Conservation (phyloP, 345 rosid species). For the Microcos paniculata region DNA sequence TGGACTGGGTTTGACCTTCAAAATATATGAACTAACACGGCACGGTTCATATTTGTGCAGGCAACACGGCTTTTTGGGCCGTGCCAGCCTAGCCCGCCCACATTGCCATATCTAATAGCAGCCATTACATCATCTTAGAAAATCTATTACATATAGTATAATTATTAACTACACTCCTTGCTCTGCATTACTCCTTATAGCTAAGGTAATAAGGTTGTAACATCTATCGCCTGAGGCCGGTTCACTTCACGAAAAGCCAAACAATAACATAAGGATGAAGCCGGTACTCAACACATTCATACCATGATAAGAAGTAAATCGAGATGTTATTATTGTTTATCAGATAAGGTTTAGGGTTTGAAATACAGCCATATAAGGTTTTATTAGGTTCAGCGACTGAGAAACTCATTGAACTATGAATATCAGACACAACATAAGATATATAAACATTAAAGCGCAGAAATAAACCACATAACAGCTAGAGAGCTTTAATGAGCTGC, state of each 20-base stretch:
- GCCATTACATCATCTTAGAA: neutral
- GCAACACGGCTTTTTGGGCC: no score
- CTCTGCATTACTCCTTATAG: neutral
- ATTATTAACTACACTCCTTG: neutral
- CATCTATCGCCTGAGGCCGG: no score
- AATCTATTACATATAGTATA: neutral
- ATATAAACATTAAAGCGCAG: neutral
- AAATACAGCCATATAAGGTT: neutral
- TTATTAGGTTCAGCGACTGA: neutral
- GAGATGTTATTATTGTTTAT: no score
- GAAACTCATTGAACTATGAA: neutral
- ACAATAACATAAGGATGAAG: no score
- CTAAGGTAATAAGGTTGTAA: no score
- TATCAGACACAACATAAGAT: neutral
- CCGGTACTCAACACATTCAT: neutral
- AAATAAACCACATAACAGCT: neutral
- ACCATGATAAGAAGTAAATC: neutral
- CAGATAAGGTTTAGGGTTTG: neutral
- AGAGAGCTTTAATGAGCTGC: conserved; percentile 35
- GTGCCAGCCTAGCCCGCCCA: no score
- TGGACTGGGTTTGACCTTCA: no score
- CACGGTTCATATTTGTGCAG: no score
- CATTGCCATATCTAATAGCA: no score
- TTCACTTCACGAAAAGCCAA: no score
- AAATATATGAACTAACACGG: no score